Evolutionary conservation across 305 asterid genomes (phyloP).

Genomic region (Caryopteris hybrid): DNA sequence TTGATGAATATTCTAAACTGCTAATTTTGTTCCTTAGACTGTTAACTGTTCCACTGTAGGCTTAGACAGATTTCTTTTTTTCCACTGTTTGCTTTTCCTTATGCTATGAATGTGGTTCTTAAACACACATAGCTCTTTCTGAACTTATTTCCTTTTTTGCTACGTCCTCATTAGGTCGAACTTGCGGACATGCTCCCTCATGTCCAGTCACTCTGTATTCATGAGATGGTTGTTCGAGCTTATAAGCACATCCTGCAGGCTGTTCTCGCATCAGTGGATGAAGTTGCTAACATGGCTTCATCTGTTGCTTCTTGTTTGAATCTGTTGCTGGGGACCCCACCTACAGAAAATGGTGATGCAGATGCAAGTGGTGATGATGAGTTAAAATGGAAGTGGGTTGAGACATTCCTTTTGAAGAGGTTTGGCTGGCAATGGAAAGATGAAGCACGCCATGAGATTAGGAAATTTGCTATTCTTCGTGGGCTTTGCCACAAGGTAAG

Average conservation of each 20-base stretch:
- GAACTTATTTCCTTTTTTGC: slow-evolving; percentile 17
- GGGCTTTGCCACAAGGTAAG: slow-evolving; percentile 88
- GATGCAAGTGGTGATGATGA: slow-evolving; percentile 39
- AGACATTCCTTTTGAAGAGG: slow-evolving; percentile 58
- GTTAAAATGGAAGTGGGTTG: slow-evolving; percentile 85
- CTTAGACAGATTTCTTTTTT: neutral
- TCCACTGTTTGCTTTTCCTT: neutral
- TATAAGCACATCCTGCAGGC: slow-evolving; percentile 82
- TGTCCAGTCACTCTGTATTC: slow-evolving; percentile 87
- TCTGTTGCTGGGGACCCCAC: slow-evolving; percentile 61
- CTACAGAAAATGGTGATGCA: slow-evolving; percentile 38
- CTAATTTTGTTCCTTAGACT: neutral
- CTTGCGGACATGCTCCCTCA: slow-evolving; percentile 88
- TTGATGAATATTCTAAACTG: neutral
- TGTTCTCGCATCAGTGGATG: slow-evolving; percentile 66
- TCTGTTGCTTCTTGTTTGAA: slow-evolving; percentile 75
- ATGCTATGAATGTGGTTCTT: neutral
- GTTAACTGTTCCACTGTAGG: neutral
- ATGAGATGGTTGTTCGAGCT: slow-evolving; percentile 93
- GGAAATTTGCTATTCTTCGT: slow-evolving; percentile 82
- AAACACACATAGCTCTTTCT: slow-evolving; percentile 9
- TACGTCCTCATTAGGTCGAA: slow-evolving; percentile 57
- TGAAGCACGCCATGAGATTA: slow-evolving; percentile 45
- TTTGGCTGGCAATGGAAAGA: slow-evolving; percentile 71
- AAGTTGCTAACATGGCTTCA: slow-evolving; percentile 57